These are phyloP conservation scores for Solanum appendiculatum DNA, from an alignment of 257 asterid genomes.

Conservation along the genomic window DNA sequence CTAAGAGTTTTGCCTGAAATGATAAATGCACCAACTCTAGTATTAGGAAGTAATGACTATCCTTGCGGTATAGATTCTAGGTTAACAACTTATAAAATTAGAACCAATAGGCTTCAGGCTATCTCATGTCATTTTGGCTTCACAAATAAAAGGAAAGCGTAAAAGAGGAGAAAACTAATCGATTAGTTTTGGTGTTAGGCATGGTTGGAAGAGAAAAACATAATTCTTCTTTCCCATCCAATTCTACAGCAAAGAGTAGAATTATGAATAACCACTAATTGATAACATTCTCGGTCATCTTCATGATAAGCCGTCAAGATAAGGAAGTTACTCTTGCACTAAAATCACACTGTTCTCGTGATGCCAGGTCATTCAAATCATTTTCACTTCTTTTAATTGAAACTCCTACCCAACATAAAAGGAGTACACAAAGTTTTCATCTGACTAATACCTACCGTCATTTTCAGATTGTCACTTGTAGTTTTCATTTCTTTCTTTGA, in stretches of 20 bases:
- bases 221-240: not conserved
- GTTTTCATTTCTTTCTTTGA: not conserved
- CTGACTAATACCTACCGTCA: not conserved
- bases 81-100: not conserved
- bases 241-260: not conserved
- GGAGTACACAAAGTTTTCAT: not conserved
- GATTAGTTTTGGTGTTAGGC: not conserved
- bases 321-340: not conserved
- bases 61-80: not conserved
- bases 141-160: not conserved
- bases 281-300: not conserved
- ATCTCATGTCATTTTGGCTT: not conserved
- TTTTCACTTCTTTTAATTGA: not conserved
- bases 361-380: not conserved
- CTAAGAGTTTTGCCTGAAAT: slow-evolving; percentile 81
- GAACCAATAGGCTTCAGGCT: not conserved
- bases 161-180: not conserved
- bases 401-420: not conserved
- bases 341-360: not conserved
- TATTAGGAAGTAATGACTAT: not conserved
- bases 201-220: not conserved
- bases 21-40: not conserved
- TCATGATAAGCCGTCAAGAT: not conserved
- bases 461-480: not conserved
- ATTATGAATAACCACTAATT: not conserved